Evolutionary conservation across 352 stramenopile species (phyloP).

Genomic region (Globisporangium ultimum): DNA sequence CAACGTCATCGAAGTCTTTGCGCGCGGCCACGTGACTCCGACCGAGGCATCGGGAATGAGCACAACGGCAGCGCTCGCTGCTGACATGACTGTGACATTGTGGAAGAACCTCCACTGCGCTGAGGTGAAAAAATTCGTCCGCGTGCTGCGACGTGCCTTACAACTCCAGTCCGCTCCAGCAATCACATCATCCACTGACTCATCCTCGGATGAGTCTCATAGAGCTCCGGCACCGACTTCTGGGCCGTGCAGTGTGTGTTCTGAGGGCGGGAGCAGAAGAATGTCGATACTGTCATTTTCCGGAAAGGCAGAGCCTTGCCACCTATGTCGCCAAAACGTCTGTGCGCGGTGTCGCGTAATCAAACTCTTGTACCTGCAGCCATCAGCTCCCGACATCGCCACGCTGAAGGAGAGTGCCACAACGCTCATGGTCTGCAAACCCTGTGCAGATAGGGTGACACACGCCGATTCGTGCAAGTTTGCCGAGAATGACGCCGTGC

Average conservation of each 20-base stretch:
- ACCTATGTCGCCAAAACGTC: background rate
- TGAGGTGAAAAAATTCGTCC: background rate
- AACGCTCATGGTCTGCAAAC: background rate
- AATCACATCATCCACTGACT: background rate
- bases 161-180: background rate
- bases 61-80: conserved; percentile 19
- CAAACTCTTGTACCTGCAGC: background rate
- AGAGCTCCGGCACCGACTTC: background rate
- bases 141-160: background rate
- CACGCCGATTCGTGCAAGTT: background rate
- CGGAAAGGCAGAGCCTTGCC: background rate
- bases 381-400: background rate
- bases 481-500: background rate
- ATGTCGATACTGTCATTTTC: background rate
- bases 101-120: background rate
- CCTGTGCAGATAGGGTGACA: background rate
- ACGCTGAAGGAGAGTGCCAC: background rate
- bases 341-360: background rate
- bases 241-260: background rate
- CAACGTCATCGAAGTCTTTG: conserved; percentile 35
- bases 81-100: background rate
- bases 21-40: conserved; percentile 27
- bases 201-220: background rate
- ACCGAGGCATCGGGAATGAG: conserved; percentile 29
- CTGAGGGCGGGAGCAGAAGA: background rate